Evolutionary conservation across 257 asterid species (phyloP).

Genomic region (Plectranthus barbatus): DNA sequence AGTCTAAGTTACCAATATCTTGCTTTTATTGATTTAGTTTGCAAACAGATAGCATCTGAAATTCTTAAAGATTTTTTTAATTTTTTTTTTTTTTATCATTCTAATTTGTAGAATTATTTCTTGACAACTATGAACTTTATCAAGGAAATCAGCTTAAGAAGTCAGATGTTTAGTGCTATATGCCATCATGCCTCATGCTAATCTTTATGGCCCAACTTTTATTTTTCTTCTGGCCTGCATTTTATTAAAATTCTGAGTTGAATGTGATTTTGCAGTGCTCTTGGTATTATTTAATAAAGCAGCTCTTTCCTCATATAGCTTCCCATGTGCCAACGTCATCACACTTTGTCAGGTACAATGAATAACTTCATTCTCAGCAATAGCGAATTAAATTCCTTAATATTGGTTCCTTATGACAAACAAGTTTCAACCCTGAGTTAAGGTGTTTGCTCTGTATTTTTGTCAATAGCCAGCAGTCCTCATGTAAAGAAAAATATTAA

Average conservation of each 20-base stretch:
- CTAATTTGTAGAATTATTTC: not conserved
- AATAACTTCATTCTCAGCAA: not conserved
- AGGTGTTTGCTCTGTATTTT: not conserved
- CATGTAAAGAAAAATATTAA: not conserved
- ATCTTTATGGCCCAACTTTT: not conserved
- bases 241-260: not conserved
- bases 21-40: not conserved
- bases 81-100: not conserved
- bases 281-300: conserved; percentile 95
- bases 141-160: not conserved
- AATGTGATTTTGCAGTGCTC: conserved; percentile 63
- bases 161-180: not conserved
- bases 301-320: conserved; percentile 94
- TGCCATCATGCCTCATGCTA: not conserved
- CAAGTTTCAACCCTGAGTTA: not conserved
- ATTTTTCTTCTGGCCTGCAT: not conserved
- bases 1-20: not conserved
- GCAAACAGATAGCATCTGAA: not conserved
- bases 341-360: conserved; percentile 85
- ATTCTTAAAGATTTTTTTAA: not conserved
- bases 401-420: conserved; percentile 1
- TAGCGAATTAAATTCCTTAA: not conserved
- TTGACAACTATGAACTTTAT: not conserved
- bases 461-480: not conserved
- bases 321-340: conserved; percentile 93